phyloP scores from a whole-genome alignment of 331 rosid species.

The Acacia concinna region DNA sequence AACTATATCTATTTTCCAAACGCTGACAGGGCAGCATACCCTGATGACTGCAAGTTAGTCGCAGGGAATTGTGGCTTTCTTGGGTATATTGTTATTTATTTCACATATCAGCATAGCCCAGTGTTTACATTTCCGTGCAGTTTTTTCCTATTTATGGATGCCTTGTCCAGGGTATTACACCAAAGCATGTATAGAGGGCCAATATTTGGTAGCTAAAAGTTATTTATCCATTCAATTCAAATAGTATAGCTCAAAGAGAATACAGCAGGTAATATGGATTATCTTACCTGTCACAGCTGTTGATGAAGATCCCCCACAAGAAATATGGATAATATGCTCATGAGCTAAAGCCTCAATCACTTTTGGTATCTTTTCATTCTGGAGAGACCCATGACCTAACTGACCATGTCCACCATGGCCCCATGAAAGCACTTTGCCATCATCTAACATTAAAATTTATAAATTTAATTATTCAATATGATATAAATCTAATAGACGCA shows the following conservation, averaged over 20 bases:
- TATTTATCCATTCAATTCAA: not conserved
- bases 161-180: not conserved
- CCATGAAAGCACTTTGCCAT: constrained; percentile 93
- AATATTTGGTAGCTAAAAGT: constrained; percentile 10
- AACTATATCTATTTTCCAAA: not conserved
- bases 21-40: not conserved
- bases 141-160: constrained; percentile 11
- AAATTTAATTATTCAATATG: constrained; percentile 7
- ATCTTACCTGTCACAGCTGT: constrained; percentile 80
- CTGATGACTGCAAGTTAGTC: not conserved
- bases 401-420: constrained; percentile 97
- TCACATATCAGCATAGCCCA: not conserved
- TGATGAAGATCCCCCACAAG: constrained; percentile 89
- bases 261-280: constrained; percentile 3
- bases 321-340: constrained; percentile 55
- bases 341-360: constrained; percentile 61
- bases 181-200: constrained; percentile 5
- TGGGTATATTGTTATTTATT: not conserved
- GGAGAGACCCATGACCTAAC: constrained; percentile 76
- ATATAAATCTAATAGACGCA: constrained; percentile 11
- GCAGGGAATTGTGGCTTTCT: not conserved
- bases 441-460: constrained; percentile 52
- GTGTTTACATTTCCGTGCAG: constrained; percentile 4
- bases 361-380: constrained; percentile 67
- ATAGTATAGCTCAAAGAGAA: constrained; percentile 1